phyloP scores from a whole-genome alignment of 2,329 filamentous ascomycete genomes.

The Fusarium robinianum region DNA sequence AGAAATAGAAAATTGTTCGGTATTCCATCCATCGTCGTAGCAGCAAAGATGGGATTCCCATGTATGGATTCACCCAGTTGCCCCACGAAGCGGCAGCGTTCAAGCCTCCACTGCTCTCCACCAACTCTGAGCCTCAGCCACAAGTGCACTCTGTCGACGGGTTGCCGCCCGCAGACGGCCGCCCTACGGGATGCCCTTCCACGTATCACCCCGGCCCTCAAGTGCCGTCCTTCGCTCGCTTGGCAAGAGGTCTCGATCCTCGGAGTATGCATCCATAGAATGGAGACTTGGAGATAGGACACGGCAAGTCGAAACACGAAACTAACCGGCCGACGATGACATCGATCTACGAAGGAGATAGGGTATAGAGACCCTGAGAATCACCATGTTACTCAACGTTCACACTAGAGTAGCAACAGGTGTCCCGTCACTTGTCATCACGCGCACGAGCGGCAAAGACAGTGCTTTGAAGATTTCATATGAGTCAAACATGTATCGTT shows the following conservation, averaged over 20 bases:
- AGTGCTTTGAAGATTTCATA: no score
- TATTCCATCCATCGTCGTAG: slow-evolving; percentile 7
- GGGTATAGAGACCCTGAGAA: slow-evolving; percentile 20
- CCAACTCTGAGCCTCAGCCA: slow-evolving; percentile 2
- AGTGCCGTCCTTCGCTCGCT: slow-evolving; percentile 25
- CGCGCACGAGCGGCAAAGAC: no score
- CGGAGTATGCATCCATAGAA: slow-evolving; percentile 22
- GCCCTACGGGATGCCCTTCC: slow-evolving; percentile 26
- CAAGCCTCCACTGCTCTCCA: slow-evolving; percentile 5
- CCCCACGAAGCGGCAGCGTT: slow-evolving; percentile 8
- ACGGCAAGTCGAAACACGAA: no score
- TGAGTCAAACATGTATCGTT: slow-evolving; percentile 14
- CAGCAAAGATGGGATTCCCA: slow-evolving; percentile 16
- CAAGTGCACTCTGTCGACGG: no score
- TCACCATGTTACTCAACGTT: no score
- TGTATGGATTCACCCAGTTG: slow-evolving; percentile 10
- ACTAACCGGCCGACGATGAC: no score
- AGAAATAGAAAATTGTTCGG: slow-evolving; percentile 24
- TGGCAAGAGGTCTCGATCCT: slow-evolving; percentile 14
- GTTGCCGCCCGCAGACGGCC: slow-evolving; percentile 15
- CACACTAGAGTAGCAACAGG: no score
- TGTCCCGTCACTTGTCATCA: neutral
- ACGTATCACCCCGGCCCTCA: slow-evolving; percentile 20
- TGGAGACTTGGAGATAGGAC: slow-evolving; percentile 14
- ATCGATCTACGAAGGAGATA: slow-evolving; percentile 11